These are phyloP conservation scores for Lactarius evosmus DNA, from an alignment of 768 basidiomycete species.

Conservation along the genomic window DNA sequence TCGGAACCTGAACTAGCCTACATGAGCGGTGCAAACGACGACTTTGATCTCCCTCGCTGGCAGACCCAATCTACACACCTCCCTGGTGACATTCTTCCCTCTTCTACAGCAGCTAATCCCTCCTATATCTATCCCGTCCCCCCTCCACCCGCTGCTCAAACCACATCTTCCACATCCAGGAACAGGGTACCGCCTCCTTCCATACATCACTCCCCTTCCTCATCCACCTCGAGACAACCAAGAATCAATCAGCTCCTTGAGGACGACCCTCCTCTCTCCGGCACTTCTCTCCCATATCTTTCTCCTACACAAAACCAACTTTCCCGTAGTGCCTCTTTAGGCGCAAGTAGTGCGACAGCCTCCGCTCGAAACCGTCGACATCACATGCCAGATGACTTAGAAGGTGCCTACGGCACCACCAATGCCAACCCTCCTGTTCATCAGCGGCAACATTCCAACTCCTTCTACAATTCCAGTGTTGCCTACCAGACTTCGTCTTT, in stretches of 20 bases:
- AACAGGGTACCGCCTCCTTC: conserved; percentile 47
- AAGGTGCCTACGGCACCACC: conserved; percentile 47
- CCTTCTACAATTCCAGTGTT: conserved; percentile 58
- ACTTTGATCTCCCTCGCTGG: conserved; percentile 68
- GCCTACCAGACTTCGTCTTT: conserved; percentile 55
- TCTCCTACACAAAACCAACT: conserved; percentile 52
- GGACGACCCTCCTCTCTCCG: conserved; percentile 44
- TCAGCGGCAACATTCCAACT: conserved; percentile 34
- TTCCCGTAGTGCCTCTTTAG: conserved; percentile 64
- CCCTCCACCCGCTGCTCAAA: conserved; percentile 55
- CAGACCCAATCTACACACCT: conserved; percentile 43
- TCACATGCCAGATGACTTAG: conserved; percentile 67
- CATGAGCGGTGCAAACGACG: conserved; percentile 76
- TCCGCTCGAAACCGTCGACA: conserved; percentile 57
- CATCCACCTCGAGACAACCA: conserved; percentile 48
- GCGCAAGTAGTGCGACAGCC: conserved; percentile 38
- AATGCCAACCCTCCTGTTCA: conserved; percentile 41
- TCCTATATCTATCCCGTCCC: conserved; percentile 50
- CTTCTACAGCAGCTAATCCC: conserved; percentile 50
- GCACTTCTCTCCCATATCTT: conserved; percentile 48
- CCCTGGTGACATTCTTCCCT: conserved; percentile 43
- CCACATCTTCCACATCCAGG: conserved; percentile 34
- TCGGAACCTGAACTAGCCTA: conserved; percentile 72
- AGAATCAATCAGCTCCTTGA: conserved; percentile 66
- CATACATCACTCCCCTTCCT: conserved; percentile 46